Percentiles rank a stretch among this genome's conserved stretches.
These are phyloP conservation scores for Clavispora asparagi DNA, from an alignment of 805 yeast genomes.

Conservation along the genomic window DNA sequence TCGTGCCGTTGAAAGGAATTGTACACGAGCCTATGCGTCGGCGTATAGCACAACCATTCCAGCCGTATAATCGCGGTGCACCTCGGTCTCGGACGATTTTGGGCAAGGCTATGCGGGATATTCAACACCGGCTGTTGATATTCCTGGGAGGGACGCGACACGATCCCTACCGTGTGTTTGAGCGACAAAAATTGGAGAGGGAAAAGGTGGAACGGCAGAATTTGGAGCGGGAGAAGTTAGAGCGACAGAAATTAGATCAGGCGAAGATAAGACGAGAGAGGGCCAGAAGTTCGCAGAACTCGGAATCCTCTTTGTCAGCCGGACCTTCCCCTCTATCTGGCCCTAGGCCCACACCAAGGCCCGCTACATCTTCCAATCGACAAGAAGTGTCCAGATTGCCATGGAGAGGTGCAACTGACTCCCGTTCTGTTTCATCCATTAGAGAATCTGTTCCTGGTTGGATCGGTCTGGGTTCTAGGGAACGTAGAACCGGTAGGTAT, in stretches of 20 bases:
- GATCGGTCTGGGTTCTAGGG: too few relatives aligned
- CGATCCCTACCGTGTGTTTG: conserved; percentile 9
- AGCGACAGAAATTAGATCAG: not conserved
- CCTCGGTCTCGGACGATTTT: conserved; percentile 20
- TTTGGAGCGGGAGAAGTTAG: not conserved
- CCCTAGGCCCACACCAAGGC: too few relatives aligned
- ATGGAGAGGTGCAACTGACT: too few relatives aligned
- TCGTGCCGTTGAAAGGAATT: conserved; percentile 17
- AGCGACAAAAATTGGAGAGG: not conserved
- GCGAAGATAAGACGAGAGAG: too few relatives aligned
- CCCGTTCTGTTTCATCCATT: too few relatives aligned
- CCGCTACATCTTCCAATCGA: too few relatives aligned
- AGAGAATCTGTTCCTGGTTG: too few relatives aligned
- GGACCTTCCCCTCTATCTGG: too few relatives aligned
- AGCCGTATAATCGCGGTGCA: not conserved
- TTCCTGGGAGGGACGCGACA: conserved; percentile 11
- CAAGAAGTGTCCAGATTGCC: too few relatives aligned
- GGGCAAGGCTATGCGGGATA: conserved; percentile 31
- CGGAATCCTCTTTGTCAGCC: too few relatives aligned
- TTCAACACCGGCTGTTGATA: conserved; percentile 30
- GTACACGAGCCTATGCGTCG: conserved; percentile 13
- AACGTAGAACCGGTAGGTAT: too few relatives aligned
- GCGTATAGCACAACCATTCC: conserved; percentile 3
- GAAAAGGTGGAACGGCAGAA: conserved; percentile 1
- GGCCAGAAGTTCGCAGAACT: not conserved